Base-by-base conservation (phyloP, 805 yeast genomes). In the Candida caryicola region DNA sequence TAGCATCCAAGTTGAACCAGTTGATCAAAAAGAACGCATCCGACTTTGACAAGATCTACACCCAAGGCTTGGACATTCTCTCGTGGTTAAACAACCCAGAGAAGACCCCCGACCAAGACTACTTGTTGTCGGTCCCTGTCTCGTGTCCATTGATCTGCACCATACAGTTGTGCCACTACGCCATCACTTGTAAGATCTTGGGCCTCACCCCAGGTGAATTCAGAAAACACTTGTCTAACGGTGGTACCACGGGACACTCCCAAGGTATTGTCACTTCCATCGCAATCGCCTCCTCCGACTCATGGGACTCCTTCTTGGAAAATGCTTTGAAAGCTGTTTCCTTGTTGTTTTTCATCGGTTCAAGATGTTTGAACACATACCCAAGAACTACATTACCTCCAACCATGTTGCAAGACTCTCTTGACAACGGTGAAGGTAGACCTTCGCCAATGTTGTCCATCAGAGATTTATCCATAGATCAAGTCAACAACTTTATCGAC, bases 381-480 rank as follows among this genome's bases (percentile, higher is more conserved):
- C 99, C 99, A 55, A 81, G 85, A 56, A 93, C 98, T 33, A 85
- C 95, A 28, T 75, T 93, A 59, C 89, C 99, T 29, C 99, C 99
- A 42, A 77, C 95, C 16, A 85, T 86, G 64, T 78, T 90, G 51
- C 87, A 87, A 62, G 99, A 93, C 66, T 84, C 95, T 17, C 79
- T 84, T 59, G 95, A 87, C 55, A 82, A 88, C 59, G 91, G 91
- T 54, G 99, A 93, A 72, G 99, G 99, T 53, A 74, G 78, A 53
- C 99, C 99, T 46, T 84, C 95, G 49, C 99, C 99, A 50, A 93
- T 93, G 99, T 78, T 93, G 62, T 85, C 97, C 8, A 77, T 93
- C 45, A 82, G 96, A 63, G 96, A 90, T 62, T 76, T 93, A 57
- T 77, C 95, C 15, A 70, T 74, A 51, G 81, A 77, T 30, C 90